phyloP scores from a whole-genome alignment of 2,329 filamentous ascomycete species.

The Nectriaceae sp. region DNA sequence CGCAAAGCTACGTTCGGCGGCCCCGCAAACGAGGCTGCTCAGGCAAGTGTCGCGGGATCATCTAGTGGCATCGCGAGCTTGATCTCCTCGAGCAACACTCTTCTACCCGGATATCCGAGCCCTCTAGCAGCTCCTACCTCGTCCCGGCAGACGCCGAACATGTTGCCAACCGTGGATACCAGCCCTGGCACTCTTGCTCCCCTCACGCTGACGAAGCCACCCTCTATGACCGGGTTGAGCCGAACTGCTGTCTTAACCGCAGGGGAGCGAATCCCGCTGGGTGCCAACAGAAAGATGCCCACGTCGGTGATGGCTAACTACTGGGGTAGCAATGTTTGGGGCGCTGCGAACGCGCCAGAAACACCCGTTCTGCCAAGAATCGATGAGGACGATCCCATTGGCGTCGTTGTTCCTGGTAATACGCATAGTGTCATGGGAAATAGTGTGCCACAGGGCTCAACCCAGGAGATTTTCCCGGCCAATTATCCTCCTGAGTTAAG shows the following conservation, averaged over 20 bases:
- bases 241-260: constrained; percentile 81
- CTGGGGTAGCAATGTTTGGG: constrained; percentile 88
- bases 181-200: constrained; percentile 72
- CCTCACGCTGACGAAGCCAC: constrained; percentile 78
- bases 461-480: constrained; percentile 62
- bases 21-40: constrained; percentile 41
- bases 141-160: constrained; percentile 30
- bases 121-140: constrained; percentile 31
- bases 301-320: constrained; percentile 89
- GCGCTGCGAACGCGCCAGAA: constrained; percentile 27
- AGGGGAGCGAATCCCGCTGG: constrained; percentile 70
- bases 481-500: constrained; percentile 82
- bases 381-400: constrained; percentile 44
- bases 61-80: constrained; percentile 76
- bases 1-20: constrained; percentile 68
- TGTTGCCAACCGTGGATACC: constrained; percentile 45
- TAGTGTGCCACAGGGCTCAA: constrained; percentile 32
- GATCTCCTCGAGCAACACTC: constrained; percentile 80
- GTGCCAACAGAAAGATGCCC: constrained; percentile 72
- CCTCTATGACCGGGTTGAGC: constrained; percentile 82
- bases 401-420: constrained; percentile 39
- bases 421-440: constrained; percentile 32
- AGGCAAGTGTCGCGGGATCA: constrained; percentile 41
- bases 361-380: constrained; percentile 34
- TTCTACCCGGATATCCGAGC: constrained; percentile 63